These are phyloP conservation scores for Colletotrichum sp. DNA, from an alignment of 2,329 filamentous ascomycete species.

Conservation along the genomic window DNA sequence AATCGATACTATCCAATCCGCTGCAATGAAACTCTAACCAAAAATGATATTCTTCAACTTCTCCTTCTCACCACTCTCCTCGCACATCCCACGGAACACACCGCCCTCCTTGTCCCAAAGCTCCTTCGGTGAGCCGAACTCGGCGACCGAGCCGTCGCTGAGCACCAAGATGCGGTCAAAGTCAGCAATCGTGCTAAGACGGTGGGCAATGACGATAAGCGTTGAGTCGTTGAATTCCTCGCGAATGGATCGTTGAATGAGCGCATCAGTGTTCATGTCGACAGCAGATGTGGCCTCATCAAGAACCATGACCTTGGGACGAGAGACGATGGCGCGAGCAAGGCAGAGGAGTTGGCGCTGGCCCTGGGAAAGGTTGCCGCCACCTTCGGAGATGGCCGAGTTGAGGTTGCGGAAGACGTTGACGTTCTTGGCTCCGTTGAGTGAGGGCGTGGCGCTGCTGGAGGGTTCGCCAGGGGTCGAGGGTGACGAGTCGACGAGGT, in stretches of 20 bases:
- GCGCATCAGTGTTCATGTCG: constrained; percentile 76
- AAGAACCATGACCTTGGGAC: constrained; percentile 79
- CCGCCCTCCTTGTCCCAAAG: constrained; percentile 60
- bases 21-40: background rate
- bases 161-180: constrained; percentile 78
- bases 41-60: constrained; percentile 54
- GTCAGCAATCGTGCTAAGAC: constrained; percentile 75
- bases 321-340: constrained; percentile 73
- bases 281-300: constrained; percentile 83
- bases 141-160: constrained; percentile 69
- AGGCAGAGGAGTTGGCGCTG: constrained; percentile 79
- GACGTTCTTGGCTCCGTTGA: constrained; percentile 51
- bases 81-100: constrained; percentile 68
- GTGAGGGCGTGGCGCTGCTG: constrained; percentile 28
- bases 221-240: constrained; percentile 74
- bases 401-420: constrained; percentile 70
- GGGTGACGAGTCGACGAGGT: constrained; percentile 58
- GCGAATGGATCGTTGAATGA: constrained; percentile 76
- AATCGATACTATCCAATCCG: background rate
- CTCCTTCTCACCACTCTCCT: constrained; percentile 64
- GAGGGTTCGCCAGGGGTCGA: constrained; percentile 45
- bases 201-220: constrained; percentile 68
- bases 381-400: constrained; percentile 72
- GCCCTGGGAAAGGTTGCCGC: constrained; percentile 76
- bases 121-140: constrained; percentile 69